Conservation (phyloP, 2,329 filamentous ascomycete genomes). For the Phoma sp. region DNA sequence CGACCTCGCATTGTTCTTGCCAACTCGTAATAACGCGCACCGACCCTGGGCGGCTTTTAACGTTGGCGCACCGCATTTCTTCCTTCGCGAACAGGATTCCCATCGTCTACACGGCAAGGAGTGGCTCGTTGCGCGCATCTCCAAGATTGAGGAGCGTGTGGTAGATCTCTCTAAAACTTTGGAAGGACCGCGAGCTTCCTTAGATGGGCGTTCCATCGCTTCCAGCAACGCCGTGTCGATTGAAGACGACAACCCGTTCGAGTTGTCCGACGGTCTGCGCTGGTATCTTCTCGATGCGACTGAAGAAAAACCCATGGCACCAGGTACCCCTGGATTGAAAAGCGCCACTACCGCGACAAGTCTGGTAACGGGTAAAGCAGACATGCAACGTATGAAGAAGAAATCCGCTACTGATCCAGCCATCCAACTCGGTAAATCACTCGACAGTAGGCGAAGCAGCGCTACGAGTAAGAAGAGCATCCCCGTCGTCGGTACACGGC, state of each 20-base stretch:
- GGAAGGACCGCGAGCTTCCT: slow-evolving; percentile 54
- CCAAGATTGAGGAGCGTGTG: slow-evolving; percentile 87
- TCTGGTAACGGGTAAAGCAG: slow-evolving; percentile 84
- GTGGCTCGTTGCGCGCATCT: slow-evolving; percentile 95
- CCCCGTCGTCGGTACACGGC: slow-evolving; percentile 42
- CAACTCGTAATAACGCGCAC: slow-evolving; percentile 90
- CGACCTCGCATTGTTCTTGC: slow-evolving; percentile 90
- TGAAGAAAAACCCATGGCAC: slow-evolving; percentile 88
- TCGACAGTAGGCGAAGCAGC: slow-evolving; percentile 90
- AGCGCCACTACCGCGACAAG: slow-evolving; percentile 91
- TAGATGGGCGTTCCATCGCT: slow-evolving; percentile 53
- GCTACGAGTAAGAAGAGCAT: slow-evolving; percentile 80
- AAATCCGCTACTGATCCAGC: slow-evolving; percentile 54
- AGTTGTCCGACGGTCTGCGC: slow-evolving; percentile 88
- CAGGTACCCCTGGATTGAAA: slow-evolving; percentile 82
- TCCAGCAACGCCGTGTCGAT: slow-evolving; percentile 62
- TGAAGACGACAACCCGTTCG: slow-evolving; percentile 96
- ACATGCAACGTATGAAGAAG: slow-evolving; percentile 54
- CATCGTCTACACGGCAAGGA: slow-evolving; percentile 85
- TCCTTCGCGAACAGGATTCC: slow-evolving; percentile 87
- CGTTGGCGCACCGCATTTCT: slow-evolving; percentile 95
- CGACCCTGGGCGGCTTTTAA: slow-evolving; percentile 99
- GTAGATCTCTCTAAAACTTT: slow-evolving; percentile 88
- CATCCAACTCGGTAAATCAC: slow-evolving; percentile 73
- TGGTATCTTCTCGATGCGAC: slow-evolving; percentile 96